Percentiles rank a stretch among this genome's conserved stretches.
Conservation (phyloP, 345 rosid species). For the Ricinus communis region DNA sequence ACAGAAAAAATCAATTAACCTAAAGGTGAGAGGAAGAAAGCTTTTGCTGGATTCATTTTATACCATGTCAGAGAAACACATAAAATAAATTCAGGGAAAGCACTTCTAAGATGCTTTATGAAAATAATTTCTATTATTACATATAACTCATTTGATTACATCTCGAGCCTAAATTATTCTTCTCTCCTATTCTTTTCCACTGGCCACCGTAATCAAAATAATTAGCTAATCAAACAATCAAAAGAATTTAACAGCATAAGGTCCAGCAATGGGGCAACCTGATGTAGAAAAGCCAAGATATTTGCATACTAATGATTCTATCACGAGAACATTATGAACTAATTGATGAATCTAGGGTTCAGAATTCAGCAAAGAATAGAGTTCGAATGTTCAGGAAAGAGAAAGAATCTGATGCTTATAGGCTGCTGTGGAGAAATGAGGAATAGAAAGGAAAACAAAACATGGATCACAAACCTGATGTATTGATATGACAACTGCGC, state of each 20-base stretch:
- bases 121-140: neutral
- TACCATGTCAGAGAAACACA: neutral
- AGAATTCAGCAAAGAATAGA: too few species aligned
- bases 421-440: too few species aligned
- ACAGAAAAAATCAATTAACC: neutral
- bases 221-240: too few species aligned
- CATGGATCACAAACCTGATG: slow-evolving; percentile 57
- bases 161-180: neutral
- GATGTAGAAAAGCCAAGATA: too few species aligned
- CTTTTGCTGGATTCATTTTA: neutral
- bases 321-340: too few species aligned
- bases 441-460: neutral
- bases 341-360: too few species aligned
- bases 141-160: neutral
- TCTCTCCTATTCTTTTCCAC: neutral
- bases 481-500: slow-evolving; percentile 94
- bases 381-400: too few species aligned
- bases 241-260: too few species aligned
- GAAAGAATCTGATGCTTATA: too few species aligned
- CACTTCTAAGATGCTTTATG: neutral
- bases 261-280: too few species aligned
- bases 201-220: neutral
- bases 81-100: neutral
- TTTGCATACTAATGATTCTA: too few species aligned
- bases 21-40: neutral